phyloP scores from a whole-genome alignment of 2,329 filamentous ascomycete genomes.

The Paecilomyces fulvus region DNA sequence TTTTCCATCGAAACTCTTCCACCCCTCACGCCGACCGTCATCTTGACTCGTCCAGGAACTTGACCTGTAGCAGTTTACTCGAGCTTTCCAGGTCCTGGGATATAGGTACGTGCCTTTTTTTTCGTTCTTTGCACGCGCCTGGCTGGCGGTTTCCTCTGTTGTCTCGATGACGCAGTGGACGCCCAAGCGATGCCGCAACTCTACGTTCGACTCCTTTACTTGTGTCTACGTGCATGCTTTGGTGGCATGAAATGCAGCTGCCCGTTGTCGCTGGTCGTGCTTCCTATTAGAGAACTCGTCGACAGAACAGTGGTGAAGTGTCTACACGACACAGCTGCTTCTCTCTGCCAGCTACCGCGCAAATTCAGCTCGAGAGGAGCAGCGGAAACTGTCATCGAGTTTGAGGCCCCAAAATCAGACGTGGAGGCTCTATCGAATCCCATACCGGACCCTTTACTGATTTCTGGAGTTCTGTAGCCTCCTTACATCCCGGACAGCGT shows the following conservation, averaged over 20 bases:
- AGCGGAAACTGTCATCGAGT: neutral
- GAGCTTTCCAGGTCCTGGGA: neutral
- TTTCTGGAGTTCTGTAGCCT: neutral
- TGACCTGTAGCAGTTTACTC: neutral
- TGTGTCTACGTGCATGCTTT: neutral
- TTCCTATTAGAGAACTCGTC: neutral
- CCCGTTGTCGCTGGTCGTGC: neutral
- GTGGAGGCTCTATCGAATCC: neutral
- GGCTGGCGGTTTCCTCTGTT: neutral
- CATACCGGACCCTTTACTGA: neutral
- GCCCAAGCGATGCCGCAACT: neutral
- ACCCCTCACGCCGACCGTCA: neutral
- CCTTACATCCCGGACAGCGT: neutral
- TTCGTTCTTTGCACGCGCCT: neutral
- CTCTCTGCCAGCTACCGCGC: neutral
- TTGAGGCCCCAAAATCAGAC: neutral
- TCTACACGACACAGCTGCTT: neutral
- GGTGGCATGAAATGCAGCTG: neutral
- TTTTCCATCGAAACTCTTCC: neutral
- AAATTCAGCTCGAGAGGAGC: neutral
- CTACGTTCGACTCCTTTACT: neutral
- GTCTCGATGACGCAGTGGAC: neutral
- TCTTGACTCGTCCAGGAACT: neutral
- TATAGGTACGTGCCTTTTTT: neutral
- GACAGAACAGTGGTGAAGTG: neutral